Evolutionary conservation across 2,329 filamentous ascomycete species (phyloP), one percentile per base, ranked within the genome.

Genomic region (Penicillium sp.): DNA sequence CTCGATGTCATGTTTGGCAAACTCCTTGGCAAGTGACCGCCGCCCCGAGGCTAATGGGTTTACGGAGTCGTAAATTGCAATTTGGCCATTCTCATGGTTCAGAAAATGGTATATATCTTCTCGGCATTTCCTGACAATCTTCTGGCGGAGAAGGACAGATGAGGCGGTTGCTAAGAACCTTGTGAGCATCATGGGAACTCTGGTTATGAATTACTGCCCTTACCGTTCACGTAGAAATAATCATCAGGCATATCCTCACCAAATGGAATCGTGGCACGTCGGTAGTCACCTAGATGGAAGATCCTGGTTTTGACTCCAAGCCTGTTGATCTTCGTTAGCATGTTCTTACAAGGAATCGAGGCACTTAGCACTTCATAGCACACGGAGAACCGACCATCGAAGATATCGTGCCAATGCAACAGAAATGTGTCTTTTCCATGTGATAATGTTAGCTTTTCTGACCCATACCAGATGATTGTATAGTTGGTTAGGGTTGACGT

Each of bases 11-110:
- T 97, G 91, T 77, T 97, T 98, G n/a, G 90, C 89, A 72, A 99
- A 96, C 70, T 99, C 95, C 75, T 96, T 96, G 5, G 92, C 93
- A 19, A 99, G 80, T 11, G 91, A 90, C 55, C 89, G 86, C 47
- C 95, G 86, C 16, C 92, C 93, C 56, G 84, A 86, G 21, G 91
- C 87, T 21, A 95, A 88, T 5, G 93, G 93, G 68, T 99, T 99
- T 19, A 99, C 96, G 27, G 96, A 95, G 75, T 99, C 95, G 73
- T 98, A 99, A 58, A 99, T 98, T 55, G 95, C 95, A 54, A 99
- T 93, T 72, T 99, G 95, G 13, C 95, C 95, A 67, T 98, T 98
- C 70, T 98, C 95, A 65, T 97, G 90, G 69, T 98, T 96, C 45
- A 99, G 80, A 82, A 96, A 99, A 54, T 90, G 88, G 70, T 97